Conservation (phyloP, 2,329 filamentous ascomycete species). For the Penicillium sp. region DNA sequence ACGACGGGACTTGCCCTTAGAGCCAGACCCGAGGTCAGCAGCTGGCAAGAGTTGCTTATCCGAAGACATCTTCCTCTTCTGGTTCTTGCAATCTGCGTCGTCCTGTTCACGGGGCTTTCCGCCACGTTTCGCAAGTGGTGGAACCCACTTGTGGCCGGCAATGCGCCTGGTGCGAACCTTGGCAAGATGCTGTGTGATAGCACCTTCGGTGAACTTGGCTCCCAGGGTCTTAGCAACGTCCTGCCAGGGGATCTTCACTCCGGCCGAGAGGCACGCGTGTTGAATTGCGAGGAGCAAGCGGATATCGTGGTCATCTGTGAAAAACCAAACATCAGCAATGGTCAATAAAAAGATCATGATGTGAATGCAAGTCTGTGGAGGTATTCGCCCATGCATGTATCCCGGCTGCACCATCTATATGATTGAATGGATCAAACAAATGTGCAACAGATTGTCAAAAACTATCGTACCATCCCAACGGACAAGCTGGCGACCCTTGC, state of each 20-base stretch:
- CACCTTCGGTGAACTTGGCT: slow-evolving; percentile 43
- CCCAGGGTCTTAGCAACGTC: slow-evolving; percentile 43
- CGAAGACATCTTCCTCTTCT: neutral
- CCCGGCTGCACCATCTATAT: neutral
- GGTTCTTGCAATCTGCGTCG: too few relatives aligned
- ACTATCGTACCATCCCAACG: slow-evolving; percentile 45
- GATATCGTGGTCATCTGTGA: slow-evolving; percentile 45
- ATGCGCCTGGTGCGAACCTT: slow-evolving; percentile 44
- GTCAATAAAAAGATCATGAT: neutral
- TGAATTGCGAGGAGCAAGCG: slow-evolving; percentile 46
- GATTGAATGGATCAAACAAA: neutral
- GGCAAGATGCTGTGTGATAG: slow-evolving; percentile 49
- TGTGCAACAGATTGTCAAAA: neutral
- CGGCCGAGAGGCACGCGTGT: slow-evolving; percentile 39
- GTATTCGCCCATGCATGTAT: neutral
- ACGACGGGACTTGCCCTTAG: too few relatives aligned
- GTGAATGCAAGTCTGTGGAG: neutral
- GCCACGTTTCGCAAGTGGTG: slow-evolving; percentile 41
- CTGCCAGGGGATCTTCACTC: slow-evolving; percentile 46
- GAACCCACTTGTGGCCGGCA: slow-evolving; percentile 35
- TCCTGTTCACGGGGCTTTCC: too few relatives aligned
- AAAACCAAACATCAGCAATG: slow-evolving; percentile 14
- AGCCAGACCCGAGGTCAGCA: too few relatives aligned
- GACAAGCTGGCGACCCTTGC: slow-evolving; percentile 38
- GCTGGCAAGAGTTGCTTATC: too few relatives aligned